Base-by-base conservation (phyloP, 2,329 filamentous ascomycete genomes). In the Hypocrella siamensis region DNA sequence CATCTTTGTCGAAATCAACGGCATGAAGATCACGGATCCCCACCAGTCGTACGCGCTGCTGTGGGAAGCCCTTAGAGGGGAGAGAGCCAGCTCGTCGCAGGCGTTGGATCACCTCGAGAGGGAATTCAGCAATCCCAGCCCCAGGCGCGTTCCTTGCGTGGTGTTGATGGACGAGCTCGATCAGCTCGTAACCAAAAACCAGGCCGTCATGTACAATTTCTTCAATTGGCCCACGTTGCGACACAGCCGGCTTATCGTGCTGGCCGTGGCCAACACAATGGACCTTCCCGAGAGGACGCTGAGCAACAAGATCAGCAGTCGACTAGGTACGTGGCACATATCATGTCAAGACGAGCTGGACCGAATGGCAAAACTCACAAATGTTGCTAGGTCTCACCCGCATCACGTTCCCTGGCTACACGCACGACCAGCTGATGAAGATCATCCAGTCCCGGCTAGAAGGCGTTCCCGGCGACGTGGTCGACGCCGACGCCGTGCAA, bases 151-250 rank as follows among this genome's bases (percentile, higher is more conserved):
- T 5, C 90, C 92, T 2, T 96, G 88, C 49, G 90, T 98, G 11
- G 90, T 98, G 3, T 60, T 98, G 31, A 98, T 98, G 90, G 90
- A 98, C 47, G 90, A 98, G 56, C 67, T 98, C 30, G 90, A 98
- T 51, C 90, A 98, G 56, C 70, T 98, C 6, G 92, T 98, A 5
- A 98, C 90, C 10, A 90, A 88, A 49, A 96, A 93, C 47, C 92
- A 98, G 53, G 88, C 83, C n/a, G 90, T 98, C 57, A 98, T 98
- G 90, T 98, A 98, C 61, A 98, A 98, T 55, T 98, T 98, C 56
- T 98, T 98, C 69, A 98, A 98, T 49, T 98, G 90, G 90, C 90
- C 90, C 4, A 81, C 83, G 9, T 64, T 96, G 33, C 73, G 82
- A 31, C 86, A 98, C 54, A 93, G 84, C 33, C 75, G 86, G 30